These are phyloP conservation scores for Diplodia corticola DNA, from an alignment of 2,329 filamentous ascomycete genomes.

Conservation along the genomic window DNA sequence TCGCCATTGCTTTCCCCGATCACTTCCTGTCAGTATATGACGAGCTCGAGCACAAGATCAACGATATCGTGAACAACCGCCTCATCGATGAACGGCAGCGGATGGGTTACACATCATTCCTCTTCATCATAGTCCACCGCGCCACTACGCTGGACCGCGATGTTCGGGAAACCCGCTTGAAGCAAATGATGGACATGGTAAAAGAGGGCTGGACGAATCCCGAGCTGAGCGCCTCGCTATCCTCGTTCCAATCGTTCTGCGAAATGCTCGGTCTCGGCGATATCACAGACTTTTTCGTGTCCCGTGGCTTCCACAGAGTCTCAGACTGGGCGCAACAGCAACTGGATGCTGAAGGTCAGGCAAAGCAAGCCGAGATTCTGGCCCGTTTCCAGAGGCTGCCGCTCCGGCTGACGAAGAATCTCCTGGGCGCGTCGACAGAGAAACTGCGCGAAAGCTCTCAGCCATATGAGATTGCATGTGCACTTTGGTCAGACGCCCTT, in stretches of 20 bases:
- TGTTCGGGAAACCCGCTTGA: conserved; percentile 70
- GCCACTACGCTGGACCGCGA: conserved; percentile 70
- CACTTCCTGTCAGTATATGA: conserved; percentile 82
- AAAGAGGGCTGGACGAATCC: conserved; percentile 76
- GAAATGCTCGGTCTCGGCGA: conserved; percentile 75
- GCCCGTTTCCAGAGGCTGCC: conserved; percentile 75
- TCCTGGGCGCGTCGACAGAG: conserved; percentile 90
- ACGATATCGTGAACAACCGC: conserved; percentile 72
- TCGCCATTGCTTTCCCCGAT: conserved; percentile 89
- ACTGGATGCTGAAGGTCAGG: conserved; percentile 76
- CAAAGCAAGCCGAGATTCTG: conserved; percentile 76
- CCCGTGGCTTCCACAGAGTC: conserved; percentile 70
- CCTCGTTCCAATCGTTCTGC: conserved; percentile 77
- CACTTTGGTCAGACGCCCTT: conserved; percentile 83
- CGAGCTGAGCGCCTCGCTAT: conserved; percentile 67
- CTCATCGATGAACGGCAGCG: conserved; percentile 78
- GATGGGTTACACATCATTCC: conserved; percentile 82
- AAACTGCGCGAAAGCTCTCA: conserved; percentile 73
- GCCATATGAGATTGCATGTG: conserved; percentile 72
- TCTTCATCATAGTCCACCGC: conserved; percentile 93
- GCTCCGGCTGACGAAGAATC: conserved; percentile 82
- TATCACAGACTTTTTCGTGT: conserved; percentile 75
- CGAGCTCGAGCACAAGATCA: conserved; percentile 78
- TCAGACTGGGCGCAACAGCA: conserved; percentile 79
- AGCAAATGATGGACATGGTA: conserved; percentile 79